Percentiles rank a stretch among this genome's conserved stretches.
phyloP scores from a whole-genome alignment of 2,329 filamentous ascomycete species.

The Ophiosphaerella narmari region DNA sequence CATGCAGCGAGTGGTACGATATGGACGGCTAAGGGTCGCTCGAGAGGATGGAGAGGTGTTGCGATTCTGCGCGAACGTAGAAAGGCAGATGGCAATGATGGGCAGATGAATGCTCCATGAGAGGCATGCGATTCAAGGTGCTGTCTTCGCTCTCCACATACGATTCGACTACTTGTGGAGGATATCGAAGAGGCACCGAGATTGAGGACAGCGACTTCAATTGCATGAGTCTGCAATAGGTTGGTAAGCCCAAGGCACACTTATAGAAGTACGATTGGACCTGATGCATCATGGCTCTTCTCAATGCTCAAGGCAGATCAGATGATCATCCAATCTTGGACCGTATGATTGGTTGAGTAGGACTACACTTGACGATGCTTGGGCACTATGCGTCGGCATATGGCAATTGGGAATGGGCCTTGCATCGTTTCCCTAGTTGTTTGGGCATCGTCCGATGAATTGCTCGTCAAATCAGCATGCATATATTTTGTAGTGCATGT shows the following conservation, averaged over 20 bases:
- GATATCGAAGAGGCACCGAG: constrained; percentile 12
- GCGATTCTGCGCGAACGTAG: not conserved
- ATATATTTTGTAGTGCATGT: no score
- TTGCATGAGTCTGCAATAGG: constrained; percentile 1
- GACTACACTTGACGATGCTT: no score
- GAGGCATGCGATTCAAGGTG: constrained; percentile 3
- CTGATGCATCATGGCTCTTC: not conserved
- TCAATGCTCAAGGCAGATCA: no score
- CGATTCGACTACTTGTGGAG: constrained; percentile 8
- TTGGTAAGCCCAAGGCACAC: not conserved
- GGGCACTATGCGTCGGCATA: no score
- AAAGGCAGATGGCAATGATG: constrained; percentile 3
- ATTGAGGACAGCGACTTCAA: constrained; percentile 1
- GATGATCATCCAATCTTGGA: no score
- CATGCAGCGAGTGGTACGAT: not conserved
- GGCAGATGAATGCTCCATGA: not conserved
- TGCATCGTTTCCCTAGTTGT: no score
- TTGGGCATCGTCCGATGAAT: no score
- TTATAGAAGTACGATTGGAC: not conserved
- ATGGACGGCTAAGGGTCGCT: constrained; percentile 12
- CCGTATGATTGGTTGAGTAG: no score
- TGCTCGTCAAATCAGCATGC: no score
- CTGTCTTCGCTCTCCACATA: constrained; percentile 5
- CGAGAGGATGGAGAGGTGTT: constrained; percentile 3
- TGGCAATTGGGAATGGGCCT: no score